Evolutionary conservation across 768 basidiomycete genomes (phyloP), one percentile per base, ranked within the genome.

Genomic region (Suillus placidus): DNA sequence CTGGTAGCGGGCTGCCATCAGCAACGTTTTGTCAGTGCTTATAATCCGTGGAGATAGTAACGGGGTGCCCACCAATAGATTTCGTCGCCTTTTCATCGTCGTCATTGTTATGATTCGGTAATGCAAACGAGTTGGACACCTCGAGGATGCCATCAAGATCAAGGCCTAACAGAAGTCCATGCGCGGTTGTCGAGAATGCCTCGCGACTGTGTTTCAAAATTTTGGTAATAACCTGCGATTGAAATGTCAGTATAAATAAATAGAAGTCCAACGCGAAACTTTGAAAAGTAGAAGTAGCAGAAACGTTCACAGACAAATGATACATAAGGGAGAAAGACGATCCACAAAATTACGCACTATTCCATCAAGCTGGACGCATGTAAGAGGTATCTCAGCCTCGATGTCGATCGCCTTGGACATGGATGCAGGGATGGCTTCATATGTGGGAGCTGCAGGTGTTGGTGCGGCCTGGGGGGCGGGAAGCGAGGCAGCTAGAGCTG

Each of bases 371-470:
- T 95, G 92, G 16, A 97, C 92, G 65, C 78, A 81, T 54, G 85
- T 88, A 62, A 97, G 79, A 13, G 92, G 86, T 71, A 95, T 93
- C 70, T 93, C 90, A 52, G 90, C 95, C 80, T 97, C 95, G 69
- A 95, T 91, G 79, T 98, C 96, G 75, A 98, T 89, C 61, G 89
- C 90, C 76, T 93, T 95, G 54, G 94, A 87, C 92, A 97, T 94
- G 67, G 94, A 92, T 6, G 94, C 86, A 20, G 96, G 96, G 67
- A 97, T 93, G 52, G 89, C 89, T 78, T 95, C 94, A 79, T 93
- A 89, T 34, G 84, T 86, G 20, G 90, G 88, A 12, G 86, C 85
- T 65, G 83, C 83, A 18, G 90, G 87, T 16, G 83, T 80, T 10
- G 88, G 85, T 12, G 87, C 83, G 32, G 88, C 78, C 57, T 85